A percentile compares a stretch with the other conserved stretches of the same genome.
phyloP scores from a whole-genome alignment of 2,329 filamentous ascomycete genomes.

The Fonsecaea erecta region DNA sequence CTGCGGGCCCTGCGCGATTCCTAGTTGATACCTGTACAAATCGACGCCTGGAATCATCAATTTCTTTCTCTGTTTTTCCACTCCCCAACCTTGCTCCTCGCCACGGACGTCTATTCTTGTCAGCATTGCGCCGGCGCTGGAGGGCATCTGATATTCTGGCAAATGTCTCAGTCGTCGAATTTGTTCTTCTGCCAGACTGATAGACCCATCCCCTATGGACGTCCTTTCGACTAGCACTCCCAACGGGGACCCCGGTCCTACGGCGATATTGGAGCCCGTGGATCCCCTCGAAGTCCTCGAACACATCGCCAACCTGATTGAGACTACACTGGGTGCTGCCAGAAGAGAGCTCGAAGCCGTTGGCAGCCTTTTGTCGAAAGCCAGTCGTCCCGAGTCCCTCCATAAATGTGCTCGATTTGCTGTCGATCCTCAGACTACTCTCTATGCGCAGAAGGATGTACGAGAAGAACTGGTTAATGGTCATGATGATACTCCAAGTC shows the following conservation, averaged over 20 bases:
- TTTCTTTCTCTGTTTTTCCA: background rate
- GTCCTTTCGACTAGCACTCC: conserved; percentile 33
- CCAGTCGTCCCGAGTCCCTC: conserved; percentile 75
- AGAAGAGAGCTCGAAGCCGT: conserved; percentile 77
- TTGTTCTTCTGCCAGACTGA: conserved; percentile 3
- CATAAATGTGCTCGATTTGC: conserved; percentile 89
- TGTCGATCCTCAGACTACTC: conserved; percentile 76
- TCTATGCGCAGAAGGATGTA: conserved; percentile 87
- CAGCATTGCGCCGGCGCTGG: conserved; percentile 36
- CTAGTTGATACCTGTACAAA: conserved; percentile 7
- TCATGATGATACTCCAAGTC: conserved; percentile 40
- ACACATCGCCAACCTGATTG: conserved; percentile 71
- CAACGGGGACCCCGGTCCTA: conserved; percentile 31
- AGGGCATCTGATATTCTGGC: conserved; percentile 24
- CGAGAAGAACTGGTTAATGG: conserved; percentile 36
- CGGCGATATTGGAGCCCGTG: conserved; percentile 45
- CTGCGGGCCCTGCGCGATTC: conserved; percentile 9
- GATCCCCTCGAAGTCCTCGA: conserved; percentile 73
- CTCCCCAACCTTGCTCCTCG: conserved; percentile 3
- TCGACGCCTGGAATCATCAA: conserved; percentile 13
- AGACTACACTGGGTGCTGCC: conserved; percentile 74
- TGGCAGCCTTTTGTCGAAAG: conserved; percentile 80
- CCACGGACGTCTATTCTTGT: conserved; percentile 13
- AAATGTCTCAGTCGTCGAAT: conserved; percentile 23
- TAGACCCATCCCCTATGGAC: conserved; percentile 31